These are phyloP conservation scores for Helicocarpus griseus DNA, from an alignment of 2,329 filamentous ascomycete species.

Conservation along the genomic window DNA sequence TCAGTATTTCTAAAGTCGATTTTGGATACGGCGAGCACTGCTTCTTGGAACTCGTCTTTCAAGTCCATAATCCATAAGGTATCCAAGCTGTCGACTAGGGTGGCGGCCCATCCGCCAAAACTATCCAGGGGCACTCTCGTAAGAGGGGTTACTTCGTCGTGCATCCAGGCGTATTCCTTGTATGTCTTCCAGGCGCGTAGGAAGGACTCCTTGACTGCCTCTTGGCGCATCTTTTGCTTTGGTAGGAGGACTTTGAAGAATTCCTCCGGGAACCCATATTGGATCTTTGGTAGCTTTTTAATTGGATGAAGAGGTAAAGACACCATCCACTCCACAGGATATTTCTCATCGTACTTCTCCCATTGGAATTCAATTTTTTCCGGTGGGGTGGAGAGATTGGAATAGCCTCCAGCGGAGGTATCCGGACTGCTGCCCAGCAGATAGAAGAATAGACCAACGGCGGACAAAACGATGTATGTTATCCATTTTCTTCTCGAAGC, in stretches of 20 bases:
- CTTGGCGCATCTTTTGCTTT: constrained; percentile 31
- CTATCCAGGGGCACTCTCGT: constrained; percentile 42
- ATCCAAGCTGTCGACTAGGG: constrained; percentile 51
- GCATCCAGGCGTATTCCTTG: constrained; percentile 52
- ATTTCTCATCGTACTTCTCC: constrained; percentile 4
- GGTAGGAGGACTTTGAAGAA: constrained; percentile 20
- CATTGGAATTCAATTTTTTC: not conserved
- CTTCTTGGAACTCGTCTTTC: constrained; percentile 46
- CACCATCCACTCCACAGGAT: constrained; percentile 17
- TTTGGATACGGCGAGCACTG: constrained; percentile 41
- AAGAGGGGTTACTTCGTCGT: constrained; percentile 53
- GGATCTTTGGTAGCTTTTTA: constrained; percentile 17
- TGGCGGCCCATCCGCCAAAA: constrained; percentile 55
- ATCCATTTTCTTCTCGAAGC: not conserved
- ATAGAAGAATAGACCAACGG: not conserved
- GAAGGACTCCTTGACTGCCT: constrained; percentile 43
- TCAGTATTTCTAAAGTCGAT: constrained; percentile 44
- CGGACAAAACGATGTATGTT: not conserved
- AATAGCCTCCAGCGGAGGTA: not conserved
- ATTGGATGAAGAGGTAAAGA: constrained; percentile 16
- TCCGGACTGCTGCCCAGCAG: not conserved
- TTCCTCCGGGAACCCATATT: constrained; percentile 18
- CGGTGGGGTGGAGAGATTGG: not conserved
- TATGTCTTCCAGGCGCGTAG: constrained; percentile 51
- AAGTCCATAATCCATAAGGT: constrained; percentile 55